Evolutionary conservation across 148 eudicot species (phyloP).

Genomic region (Polygonum maritimum): DNA sequence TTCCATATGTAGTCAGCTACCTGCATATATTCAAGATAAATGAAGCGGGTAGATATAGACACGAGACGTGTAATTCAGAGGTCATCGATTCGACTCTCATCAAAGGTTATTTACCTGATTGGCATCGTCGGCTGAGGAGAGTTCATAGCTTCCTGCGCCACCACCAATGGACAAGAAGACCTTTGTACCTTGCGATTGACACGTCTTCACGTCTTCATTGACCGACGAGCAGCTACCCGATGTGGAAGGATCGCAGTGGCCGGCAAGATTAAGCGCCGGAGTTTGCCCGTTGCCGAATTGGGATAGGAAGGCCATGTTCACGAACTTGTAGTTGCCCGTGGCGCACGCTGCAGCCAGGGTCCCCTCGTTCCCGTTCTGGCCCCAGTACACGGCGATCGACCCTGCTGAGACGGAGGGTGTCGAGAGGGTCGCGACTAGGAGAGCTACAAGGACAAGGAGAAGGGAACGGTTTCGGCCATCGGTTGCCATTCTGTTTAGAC

Average conservation of each 20-base stretch:
- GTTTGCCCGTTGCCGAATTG: slow-evolving; percentile 20
- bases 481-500: neutral
- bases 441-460: neutral
- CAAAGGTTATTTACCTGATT: neutral
- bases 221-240: slow-evolving; percentile 23
- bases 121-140: slow-evolving; percentile 37
- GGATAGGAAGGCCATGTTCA: slow-evolving; percentile 26
- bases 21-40: no score
- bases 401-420: slow-evolving; percentile 13
- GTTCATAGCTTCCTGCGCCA: neutral
- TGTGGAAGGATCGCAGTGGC: slow-evolving; percentile 28
- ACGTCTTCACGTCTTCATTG: neutral
- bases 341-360: slow-evolving; percentile 22
- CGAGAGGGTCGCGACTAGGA: neutral
- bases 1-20: no score
- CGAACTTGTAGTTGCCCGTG: slow-evolving; percentile 21
- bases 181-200: no score
- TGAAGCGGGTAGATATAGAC: no score
- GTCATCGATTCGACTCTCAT: no score
- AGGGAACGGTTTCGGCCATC: neutral
- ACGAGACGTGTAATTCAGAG: no score
- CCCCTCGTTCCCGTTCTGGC: slow-evolving; percentile 29
- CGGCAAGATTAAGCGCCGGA: slow-evolving; percentile 23
- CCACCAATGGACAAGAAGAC: no score
- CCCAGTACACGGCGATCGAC: slow-evolving; percentile 32